Base-by-base conservation (phyloP, 345 rosid genomes). In the Citrus unshiu region DNA sequence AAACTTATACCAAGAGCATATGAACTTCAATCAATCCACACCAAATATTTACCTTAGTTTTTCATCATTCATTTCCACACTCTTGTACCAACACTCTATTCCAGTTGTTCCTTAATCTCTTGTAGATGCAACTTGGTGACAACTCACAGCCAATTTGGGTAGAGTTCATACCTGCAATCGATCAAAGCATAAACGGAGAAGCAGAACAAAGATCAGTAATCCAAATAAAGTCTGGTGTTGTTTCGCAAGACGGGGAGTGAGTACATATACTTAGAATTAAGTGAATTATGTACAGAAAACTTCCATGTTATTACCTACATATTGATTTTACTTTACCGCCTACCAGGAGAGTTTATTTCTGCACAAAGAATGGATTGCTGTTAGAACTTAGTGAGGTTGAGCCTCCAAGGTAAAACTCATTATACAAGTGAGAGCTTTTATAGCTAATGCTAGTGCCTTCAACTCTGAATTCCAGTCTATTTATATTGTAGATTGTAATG, bases 291-390 rank as follows among this genome's bases (percentile, higher is more conserved):
- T 14, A 19, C 18, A 29, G 22, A 66, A 34, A 21, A 18, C 43
- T 6, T 68, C 7, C 34, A 14, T 25, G 39, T 74, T 27, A 29
- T 22, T 14, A 64, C 8, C 32, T 64, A 32, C 39, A 72, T 14
- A 35, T 46, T 73, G 61, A 65, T 75, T 80, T 78, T 77, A 65
- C 61, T 68, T 66, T 32, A 39, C 40, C 74, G 67, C 67, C 43
- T 82, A 30, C 24, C 86, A 91, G 93, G 88, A 89, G 80, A 79
- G 82, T 85, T 63, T 89, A 88, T 75, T 91, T 91, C 88, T 89
- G 93, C 88, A 81, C 91, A 56, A 87, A 79, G 82, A 81, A 85
- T 63, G 91, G 90, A 8, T 72, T 80, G 27, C 77, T 91, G 82
- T 60, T 91, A 79, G 95, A 91, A 78, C 90, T 91, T 40, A 67